phyloP scores from a whole-genome alignment of 352 stramenopile species.

The Globisporangium barbulae region DNA sequence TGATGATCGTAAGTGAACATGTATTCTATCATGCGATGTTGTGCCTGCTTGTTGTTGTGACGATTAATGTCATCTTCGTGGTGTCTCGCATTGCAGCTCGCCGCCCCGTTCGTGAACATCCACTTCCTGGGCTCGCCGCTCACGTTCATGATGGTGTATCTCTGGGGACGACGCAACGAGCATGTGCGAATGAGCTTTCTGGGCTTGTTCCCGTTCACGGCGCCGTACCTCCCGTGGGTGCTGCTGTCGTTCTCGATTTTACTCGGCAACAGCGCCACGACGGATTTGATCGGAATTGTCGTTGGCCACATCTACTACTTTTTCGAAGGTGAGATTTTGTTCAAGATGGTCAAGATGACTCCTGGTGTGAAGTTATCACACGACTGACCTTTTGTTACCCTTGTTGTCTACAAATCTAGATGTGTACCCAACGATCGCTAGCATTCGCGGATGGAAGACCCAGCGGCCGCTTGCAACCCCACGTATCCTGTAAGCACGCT shows the following conservation, averaged over 20 bases:
- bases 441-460: constrained; percentile 93
- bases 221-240: constrained; percentile 98
- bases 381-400: neutral
- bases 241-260: constrained; percentile 96
- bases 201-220: constrained; percentile 97
- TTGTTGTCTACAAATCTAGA: constrained; percentile 49
- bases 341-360: neutral
- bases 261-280: constrained; percentile 94
- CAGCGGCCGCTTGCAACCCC: constrained; percentile 91
- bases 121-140: constrained; percentile 98
- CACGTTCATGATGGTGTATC: constrained; percentile 99
- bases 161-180: constrained; percentile 95
- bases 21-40: neutral
- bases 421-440: constrained; percentile 96
- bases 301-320: constrained; percentile 99
- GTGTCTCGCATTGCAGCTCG: constrained; percentile 44
- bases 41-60: neutral
- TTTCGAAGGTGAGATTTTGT: constrained; percentile 80
- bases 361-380: neutral
- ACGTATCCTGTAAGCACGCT: constrained; percentile 73
- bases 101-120: constrained; percentile 95
- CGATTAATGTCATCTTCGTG: neutral
- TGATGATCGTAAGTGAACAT: constrained; percentile 88
- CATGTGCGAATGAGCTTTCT: constrained; percentile 98
- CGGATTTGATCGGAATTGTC: constrained; percentile 98